phyloP scores from a whole-genome alignment of 495 filamentous ascomycete genomes.

The Bombardia bombarda region DNA sequence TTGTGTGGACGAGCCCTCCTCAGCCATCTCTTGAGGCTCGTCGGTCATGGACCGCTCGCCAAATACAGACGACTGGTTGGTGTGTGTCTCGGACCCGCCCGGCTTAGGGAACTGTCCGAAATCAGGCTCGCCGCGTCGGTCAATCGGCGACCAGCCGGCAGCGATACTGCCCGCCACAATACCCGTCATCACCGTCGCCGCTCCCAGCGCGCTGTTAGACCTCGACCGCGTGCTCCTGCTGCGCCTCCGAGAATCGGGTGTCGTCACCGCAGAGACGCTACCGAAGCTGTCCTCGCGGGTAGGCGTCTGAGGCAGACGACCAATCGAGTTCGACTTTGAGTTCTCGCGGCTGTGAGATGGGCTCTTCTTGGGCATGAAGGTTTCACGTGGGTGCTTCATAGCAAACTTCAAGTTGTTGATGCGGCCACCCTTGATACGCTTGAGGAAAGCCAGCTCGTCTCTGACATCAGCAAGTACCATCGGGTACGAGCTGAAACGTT shows the following conservation, averaged over 20 bases:
- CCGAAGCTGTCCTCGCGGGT: constrained; percentile 45
- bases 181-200: constrained; percentile 79
- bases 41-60: constrained; percentile 22
- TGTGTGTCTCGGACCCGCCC: constrained; percentile 2
- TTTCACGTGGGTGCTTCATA: constrained; percentile 68
- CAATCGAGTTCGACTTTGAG: constrained; percentile 59
- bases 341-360: constrained; percentile 53
- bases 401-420: constrained; percentile 81
- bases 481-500: constrained; percentile 60
- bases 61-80: constrained; percentile 13
- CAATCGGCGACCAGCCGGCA: constrained; percentile 80
- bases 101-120: constrained; percentile 18
- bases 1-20: constrained; percentile 11
- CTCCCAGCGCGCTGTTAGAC: constrained; percentile 79
- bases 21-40: constrained; percentile 30
- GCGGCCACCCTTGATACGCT: constrained; percentile 84
- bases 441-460: constrained; percentile 80
- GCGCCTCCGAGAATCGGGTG: constrained; percentile 66
- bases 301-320: constrained; percentile 55
- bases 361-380: constrained; percentile 62
- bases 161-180: constrained; percentile 81
- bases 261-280: constrained; percentile 45
- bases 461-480: constrained; percentile 66
- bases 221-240: constrained; percentile 65
- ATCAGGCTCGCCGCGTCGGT: constrained; percentile 29